Evolutionary conservation across 2,329 filamentous ascomycete species (phyloP).

Genomic region (Lachnellula arida): DNA sequence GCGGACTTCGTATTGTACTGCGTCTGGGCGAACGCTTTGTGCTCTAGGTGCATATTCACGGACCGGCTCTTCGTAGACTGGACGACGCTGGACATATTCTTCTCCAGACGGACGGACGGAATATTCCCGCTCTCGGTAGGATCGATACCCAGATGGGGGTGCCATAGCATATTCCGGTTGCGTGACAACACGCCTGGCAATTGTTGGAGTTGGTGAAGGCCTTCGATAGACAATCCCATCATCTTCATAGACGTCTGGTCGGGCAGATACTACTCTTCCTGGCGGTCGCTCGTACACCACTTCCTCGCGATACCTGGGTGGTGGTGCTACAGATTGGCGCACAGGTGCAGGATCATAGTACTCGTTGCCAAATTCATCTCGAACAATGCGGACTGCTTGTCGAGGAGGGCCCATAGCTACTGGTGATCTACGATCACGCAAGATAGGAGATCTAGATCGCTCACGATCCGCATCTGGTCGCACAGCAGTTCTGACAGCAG

Average conservation of each 20-base stretch:
- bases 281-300: conserved; percentile 59
- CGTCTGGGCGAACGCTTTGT: conserved; percentile 53
- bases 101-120: conserved; percentile 42
- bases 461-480: conserved; percentile 46
- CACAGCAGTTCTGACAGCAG: conserved; percentile 42
- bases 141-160: conserved; percentile 41
- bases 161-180: conserved; percentile 54
- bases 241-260: conserved; percentile 27
- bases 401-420: conserved; percentile 44
- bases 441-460: conserved; percentile 45
- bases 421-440: conserved; percentile 41
- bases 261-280: conserved; percentile 24
- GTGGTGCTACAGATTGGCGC: conserved; percentile 51
- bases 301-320: conserved; percentile 46
- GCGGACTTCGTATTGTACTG: conserved; percentile 37
- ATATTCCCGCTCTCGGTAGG: conserved; percentile 55
- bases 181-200: conserved; percentile 55
- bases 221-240: conserved; percentile 40
- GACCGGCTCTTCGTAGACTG: conserved; percentile 41
- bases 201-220: conserved; percentile 45
- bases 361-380: conserved; percentile 79
- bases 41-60: conserved; percentile 44
- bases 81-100: conserved; percentile 44
- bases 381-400: conserved; percentile 60
- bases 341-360: conserved; percentile 59